phyloP scores from a whole-genome alignment of 306 rosid genomes.

The Cicer arietinum region DNA sequence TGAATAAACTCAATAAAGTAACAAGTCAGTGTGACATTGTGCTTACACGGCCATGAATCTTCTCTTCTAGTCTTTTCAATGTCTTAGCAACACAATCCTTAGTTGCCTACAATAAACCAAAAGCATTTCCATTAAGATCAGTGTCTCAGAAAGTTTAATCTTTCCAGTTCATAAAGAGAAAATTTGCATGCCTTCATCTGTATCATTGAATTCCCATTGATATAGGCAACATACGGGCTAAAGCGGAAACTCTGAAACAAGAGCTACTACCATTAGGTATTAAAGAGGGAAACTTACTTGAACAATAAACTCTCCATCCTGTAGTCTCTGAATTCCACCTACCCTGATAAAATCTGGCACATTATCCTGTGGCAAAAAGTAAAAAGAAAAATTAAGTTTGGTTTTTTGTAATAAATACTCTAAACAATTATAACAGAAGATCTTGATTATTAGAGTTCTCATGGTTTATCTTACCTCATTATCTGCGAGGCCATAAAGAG shows the following conservation, averaged over 20 bases:
- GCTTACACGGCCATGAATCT: slow-evolving; percentile 92
- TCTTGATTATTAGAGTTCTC: slow-evolving; percentile 30
- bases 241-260: slow-evolving; percentile 20
- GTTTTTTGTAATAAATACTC: slow-evolving; percentile 34
- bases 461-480: slow-evolving; percentile 70
- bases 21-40: slow-evolving; percentile 32
- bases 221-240: slow-evolving; percentile 30
- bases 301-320: slow-evolving; percentile 95
- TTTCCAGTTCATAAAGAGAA: slow-evolving; percentile 25
- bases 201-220: slow-evolving; percentile 23
- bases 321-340: slow-evolving; percentile 94
- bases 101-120: slow-evolving; percentile 74
- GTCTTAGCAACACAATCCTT: slow-evolving; percentile 99
- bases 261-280: background rate
- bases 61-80: slow-evolving; percentile 95
- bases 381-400: slow-evolving; percentile 41
- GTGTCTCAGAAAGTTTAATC: background rate
- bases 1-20: background rate
- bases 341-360: slow-evolving; percentile 97
- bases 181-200: background rate
- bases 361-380: slow-evolving; percentile 76
- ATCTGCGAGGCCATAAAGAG: slow-evolving; percentile 98
- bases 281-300: slow-evolving; percentile 64
- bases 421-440: slow-evolving; percentile 35
- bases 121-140: slow-evolving; percentile 22